These are phyloP conservation scores for Pseudogymnoascus sp. DNA, from an alignment of 2,329 filamentous ascomycete genomes.

Conservation along the genomic window DNA sequence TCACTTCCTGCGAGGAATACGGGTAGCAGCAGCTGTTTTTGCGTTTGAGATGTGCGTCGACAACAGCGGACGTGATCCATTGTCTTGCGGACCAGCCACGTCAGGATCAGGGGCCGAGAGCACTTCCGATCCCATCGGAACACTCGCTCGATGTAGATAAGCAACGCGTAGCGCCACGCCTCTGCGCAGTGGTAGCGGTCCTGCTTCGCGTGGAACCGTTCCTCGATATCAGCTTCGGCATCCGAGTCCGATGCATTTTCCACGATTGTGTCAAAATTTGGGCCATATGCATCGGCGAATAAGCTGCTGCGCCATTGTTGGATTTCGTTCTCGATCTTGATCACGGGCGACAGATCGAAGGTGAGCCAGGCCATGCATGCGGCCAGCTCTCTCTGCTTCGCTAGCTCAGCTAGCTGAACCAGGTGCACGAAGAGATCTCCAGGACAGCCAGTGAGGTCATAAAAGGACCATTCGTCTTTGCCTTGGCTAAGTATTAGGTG, in stretches of 20 bases:
- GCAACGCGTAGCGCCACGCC: conserved; percentile 28
- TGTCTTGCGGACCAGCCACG: conserved; percentile 23
- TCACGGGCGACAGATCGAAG: conserved; percentile 22
- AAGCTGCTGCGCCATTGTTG: conserved; percentile 18
- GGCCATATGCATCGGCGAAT: not conserved
- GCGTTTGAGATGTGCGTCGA: conserved; percentile 23
- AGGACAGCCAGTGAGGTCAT: conserved; percentile 29
- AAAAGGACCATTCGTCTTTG: conserved; percentile 25
- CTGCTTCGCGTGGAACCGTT: conserved; percentile 7
- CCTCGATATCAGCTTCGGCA: conserved; percentile 13
- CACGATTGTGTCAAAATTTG: conserved; percentile 1
- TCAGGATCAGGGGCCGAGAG: conserved; percentile 15
- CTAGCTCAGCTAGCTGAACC: conserved; percentile 25
- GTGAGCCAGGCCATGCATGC: conserved; percentile 27
- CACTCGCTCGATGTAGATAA: conserved; percentile 28
- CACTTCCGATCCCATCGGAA: conserved; percentile 21
- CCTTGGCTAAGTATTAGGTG: conserved; percentile 18
- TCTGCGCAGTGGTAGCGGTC: conserved; percentile 30
- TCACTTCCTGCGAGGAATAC: conserved; percentile 31
- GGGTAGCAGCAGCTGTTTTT: conserved; percentile 32
- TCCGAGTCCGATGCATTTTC: not conserved
- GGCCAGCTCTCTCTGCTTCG: conserved; percentile 25
- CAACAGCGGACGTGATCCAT: conserved; percentile 28
- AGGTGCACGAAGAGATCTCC: conserved; percentile 24
- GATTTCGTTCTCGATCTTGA: conserved; percentile 17